Conservation (phyloP, 2,329 filamentous ascomycete genomes). For the Diatrype stigma region DNA sequence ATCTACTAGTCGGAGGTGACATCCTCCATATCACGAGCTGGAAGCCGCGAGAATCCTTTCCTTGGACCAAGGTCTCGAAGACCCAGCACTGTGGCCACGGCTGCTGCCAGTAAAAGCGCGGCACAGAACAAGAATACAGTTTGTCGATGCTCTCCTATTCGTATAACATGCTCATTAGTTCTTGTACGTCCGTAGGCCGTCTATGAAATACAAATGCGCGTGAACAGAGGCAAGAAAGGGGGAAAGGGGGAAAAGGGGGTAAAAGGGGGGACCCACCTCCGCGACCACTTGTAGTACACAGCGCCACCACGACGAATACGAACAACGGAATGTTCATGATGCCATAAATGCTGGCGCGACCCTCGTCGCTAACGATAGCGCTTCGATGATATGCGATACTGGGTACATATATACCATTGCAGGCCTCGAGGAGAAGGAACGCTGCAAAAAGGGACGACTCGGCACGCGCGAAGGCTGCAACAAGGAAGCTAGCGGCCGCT, state of each 20-base stretch:
- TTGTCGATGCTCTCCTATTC: slow-evolving; percentile 14
- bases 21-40: background rate
- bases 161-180: too few species aligned
- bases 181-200: too few species aligned
- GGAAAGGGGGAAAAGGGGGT: background rate
- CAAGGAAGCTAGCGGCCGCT: slow-evolving; percentile 18
- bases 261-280: slow-evolving; percentile 10
- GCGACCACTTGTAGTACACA: slow-evolving; percentile 32
- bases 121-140: slow-evolving; percentile 20
- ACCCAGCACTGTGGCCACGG: slow-evolving; percentile 9
- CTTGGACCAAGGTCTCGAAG: slow-evolving; percentile 1
- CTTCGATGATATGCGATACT: slow-evolving; percentile 29
- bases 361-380: slow-evolving; percentile 22
- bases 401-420: slow-evolving; percentile 30
- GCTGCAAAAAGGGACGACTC: slow-evolving; percentile 21
- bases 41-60: background rate
- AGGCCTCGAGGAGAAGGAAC: slow-evolving; percentile 28
- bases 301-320: slow-evolving; percentile 48
- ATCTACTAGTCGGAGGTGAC: background rate
- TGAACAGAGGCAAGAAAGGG: background rate
- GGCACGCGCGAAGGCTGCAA: slow-evolving; percentile 12
- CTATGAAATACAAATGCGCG: background rate
- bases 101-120: slow-evolving; percentile 16
- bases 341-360: slow-evolving; percentile 26
- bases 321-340: slow-evolving; percentile 50